These are phyloP conservation scores for Tylopilus balloui DNA, from an alignment of 768 basidiomycete genomes.

Conservation along the genomic window DNA sequence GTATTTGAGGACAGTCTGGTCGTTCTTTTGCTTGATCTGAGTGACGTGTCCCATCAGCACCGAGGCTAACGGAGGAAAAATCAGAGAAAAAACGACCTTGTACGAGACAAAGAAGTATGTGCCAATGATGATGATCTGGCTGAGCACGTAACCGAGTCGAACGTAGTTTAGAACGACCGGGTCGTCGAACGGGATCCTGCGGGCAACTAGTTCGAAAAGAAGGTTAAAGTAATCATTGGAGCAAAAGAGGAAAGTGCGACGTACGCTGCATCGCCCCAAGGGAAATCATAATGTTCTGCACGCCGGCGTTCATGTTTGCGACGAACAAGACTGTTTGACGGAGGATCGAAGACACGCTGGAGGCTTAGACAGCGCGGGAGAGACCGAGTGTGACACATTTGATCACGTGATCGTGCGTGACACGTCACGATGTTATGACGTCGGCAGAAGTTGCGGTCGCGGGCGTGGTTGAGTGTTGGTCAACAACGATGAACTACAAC, in stretches of 20 bases:
- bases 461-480: background rate
- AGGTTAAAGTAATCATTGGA: background rate
- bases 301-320: conserved; percentile 62
- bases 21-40: conserved; percentile 92
- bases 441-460: conserved; percentile 1
- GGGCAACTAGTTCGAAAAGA: conserved; percentile 58
- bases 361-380: background rate
- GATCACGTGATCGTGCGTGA: conserved; percentile 14
- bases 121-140: conserved; percentile 66
- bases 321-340: conserved; percentile 14
- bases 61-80: background rate
- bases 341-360: conserved; percentile 8
- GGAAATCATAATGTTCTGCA: conserved; percentile 83
- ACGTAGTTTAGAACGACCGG: conserved; percentile 77
- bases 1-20: conserved; percentile 94
- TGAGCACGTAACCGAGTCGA: conserved; percentile 74
- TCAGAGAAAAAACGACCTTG: conserved; percentile 41
- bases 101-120: conserved; percentile 78
- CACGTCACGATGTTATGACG: conserved; percentile 27
- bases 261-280: conserved; percentile 90
- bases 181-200: conserved; percentile 88
- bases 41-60: conserved; percentile 15
- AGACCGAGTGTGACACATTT: background rate
- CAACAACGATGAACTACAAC: conserved; percentile 33
- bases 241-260: conserved; percentile 6